A percentile compares a stretch with the other conserved stretches of the same genome.
These are phyloP conservation scores for Phytopythium delawarense DNA, from an alignment of 352 stramenopile species.

Conservation along the genomic window DNA sequence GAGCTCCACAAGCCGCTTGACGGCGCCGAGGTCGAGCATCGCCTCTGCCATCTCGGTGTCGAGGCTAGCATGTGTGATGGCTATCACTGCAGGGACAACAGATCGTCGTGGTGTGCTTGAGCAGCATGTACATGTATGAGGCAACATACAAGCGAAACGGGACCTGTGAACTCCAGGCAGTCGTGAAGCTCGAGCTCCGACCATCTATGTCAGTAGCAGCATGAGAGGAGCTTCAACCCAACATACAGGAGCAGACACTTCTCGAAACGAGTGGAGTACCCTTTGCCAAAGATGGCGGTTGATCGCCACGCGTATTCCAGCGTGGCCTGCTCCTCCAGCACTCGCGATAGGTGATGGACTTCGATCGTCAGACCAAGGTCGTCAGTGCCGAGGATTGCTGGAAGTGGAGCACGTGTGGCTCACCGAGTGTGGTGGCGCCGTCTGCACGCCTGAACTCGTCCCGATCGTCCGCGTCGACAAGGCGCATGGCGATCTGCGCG, in stretches of 20 bases:
- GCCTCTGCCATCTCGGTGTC: constrained; percentile 40
- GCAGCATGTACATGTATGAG: neutral
- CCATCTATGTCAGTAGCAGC: constrained; percentile 23
- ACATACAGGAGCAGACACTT: neutral
- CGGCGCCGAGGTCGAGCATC: constrained; percentile 30
- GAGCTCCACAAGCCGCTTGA: constrained; percentile 27
- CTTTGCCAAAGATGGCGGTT: neutral
- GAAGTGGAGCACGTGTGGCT: neutral
- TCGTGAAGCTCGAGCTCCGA: constrained; percentile 44
- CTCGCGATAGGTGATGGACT: constrained; percentile 41
- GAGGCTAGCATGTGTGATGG: constrained; percentile 54
- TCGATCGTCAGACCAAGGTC: constrained; percentile 4
- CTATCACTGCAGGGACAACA: constrained; percentile 33
- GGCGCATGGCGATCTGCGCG: constrained; percentile 52
- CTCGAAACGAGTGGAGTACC: neutral
- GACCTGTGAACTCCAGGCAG: constrained; percentile 50
- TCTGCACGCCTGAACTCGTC: constrained; percentile 50
- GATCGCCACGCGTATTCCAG: constrained; percentile 29
- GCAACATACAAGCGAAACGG: neutral
- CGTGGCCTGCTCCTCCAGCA: constrained; percentile 55
- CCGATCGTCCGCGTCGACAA: constrained; percentile 46
- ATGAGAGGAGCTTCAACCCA: neutral
- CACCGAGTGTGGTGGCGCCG: constrained; percentile 50
- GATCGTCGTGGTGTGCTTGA: neutral
- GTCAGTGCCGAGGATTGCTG: neutral